phyloP scores from a whole-genome alignment of 805 yeast genomes.

The Yarrowia deformans region DNA sequence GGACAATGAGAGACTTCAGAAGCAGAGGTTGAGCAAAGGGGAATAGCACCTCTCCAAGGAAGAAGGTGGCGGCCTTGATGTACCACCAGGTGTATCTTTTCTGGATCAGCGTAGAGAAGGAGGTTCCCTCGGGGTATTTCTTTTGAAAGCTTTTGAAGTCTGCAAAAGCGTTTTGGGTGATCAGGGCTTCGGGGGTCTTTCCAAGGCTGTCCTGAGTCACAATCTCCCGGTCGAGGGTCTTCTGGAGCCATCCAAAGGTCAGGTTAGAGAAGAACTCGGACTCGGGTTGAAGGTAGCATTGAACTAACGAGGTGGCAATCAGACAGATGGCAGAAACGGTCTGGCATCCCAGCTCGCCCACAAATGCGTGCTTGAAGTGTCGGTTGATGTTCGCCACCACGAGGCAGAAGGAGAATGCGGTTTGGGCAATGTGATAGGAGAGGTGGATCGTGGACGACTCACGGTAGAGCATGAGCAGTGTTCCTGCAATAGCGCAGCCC shows the following conservation, averaged over 20 bases:
- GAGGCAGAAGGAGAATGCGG: constrained; percentile 1
- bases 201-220: constrained; percentile 33
- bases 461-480: constrained; percentile 15
- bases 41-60: constrained; percentile 55
- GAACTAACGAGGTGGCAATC: not conserved
- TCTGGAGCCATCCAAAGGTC: constrained; percentile 36
- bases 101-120: constrained; percentile 7
- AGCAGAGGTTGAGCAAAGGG: constrained; percentile 56
- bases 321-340: constrained; percentile 25
- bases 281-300: constrained; percentile 6
- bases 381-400: constrained; percentile 29
- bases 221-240: constrained; percentile 19
- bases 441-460: constrained; percentile 22
- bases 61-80: constrained; percentile 48
- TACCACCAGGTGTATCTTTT: constrained; percentile 35
- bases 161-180: constrained; percentile 13
- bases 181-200: constrained; percentile 21
- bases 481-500: not conserved
- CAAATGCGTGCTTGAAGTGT: not conserved
- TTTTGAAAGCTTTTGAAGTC: constrained; percentile 25
- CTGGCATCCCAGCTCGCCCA: constrained; percentile 26
- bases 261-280: constrained; percentile 28
- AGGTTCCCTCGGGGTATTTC: constrained; percentile 18
- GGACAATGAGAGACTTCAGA: constrained; percentile 52
- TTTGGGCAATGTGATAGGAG: constrained; percentile 14